Percentiles rank a stretch among this genome's conserved stretches.
These are phyloP conservation scores for Rhodotorula sp. DNA, from an alignment of 1,284 basidiomycete genomes.

Conservation along the genomic window DNA sequence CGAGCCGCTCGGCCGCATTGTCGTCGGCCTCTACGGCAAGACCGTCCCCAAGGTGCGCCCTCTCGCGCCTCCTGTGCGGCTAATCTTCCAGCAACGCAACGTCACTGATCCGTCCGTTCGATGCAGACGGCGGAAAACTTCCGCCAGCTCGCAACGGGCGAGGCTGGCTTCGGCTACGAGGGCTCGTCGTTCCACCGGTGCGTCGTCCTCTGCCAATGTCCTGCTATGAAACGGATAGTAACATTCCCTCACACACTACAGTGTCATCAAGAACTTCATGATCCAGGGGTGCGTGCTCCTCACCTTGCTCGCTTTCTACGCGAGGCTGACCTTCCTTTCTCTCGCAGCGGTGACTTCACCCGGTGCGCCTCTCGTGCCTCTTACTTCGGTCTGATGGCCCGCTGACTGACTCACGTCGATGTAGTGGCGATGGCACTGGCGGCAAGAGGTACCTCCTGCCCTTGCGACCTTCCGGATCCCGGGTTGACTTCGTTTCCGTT, in stretches of 20 bases:
- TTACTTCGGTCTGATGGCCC: too few relatives aligned
- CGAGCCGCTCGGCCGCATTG: conserved; percentile 66
- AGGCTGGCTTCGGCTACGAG: conserved; percentile 73
- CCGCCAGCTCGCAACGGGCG: conserved; percentile 62
- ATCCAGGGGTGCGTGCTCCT: conserved; percentile 36
- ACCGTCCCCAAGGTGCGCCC: conserved; percentile 65
- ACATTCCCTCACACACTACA: background rate
- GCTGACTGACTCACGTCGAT: background rate
- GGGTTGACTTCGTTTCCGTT: background rate
- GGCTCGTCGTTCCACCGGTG: conserved; percentile 61
- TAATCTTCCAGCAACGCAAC: background rate
- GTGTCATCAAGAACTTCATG: conserved; percentile 35
- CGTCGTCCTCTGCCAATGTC: conserved; percentile 51
- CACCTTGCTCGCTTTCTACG: background rate
- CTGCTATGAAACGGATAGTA: too few relatives aligned
- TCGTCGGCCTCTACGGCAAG: conserved; percentile 57
- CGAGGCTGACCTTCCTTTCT: conserved; percentile 45
- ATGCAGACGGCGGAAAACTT: conserved; percentile 17
- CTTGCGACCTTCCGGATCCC: background rate
- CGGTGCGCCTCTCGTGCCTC: conserved; percentile 4
- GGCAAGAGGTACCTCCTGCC: conserved; percentile 42
- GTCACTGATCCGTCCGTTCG: background rate
- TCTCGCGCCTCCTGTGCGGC: background rate
- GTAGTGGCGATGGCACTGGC: conserved; percentile 50
- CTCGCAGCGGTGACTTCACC: conserved; percentile 64